phyloP scores from a whole-genome alignment of 176 grass and related monocot species.

The Avena atlantica region DNA sequence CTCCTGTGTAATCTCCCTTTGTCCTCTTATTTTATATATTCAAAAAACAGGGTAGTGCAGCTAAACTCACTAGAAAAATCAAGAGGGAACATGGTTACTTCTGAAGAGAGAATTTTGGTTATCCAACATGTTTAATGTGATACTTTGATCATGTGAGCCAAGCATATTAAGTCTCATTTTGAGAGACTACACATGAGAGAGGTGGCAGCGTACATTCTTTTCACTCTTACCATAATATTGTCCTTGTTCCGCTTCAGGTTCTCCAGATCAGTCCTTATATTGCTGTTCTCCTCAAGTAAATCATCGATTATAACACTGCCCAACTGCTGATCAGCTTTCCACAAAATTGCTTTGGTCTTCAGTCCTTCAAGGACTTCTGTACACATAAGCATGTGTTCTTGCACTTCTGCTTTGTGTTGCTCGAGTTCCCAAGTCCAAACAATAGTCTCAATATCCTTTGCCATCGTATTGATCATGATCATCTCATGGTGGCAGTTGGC shows the following conservation, averaged over 20 bases:
- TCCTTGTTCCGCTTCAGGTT: constrained; percentile 42
- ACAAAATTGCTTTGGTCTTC: constrained; percentile 58
- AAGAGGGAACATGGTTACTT: neutral
- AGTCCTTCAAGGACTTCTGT: constrained; percentile 58
- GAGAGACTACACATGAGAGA: neutral
- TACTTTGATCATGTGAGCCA: neutral
- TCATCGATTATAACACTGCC: constrained; percentile 35
- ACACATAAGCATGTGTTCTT: constrained; percentile 53
- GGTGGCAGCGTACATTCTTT: neutral
- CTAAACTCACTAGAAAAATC: neutral
- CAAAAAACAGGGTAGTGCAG: neutral
- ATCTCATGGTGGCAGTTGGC: constrained; percentile 50
- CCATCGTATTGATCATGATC: constrained; percentile 41
- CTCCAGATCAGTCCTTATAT: constrained; percentile 31
- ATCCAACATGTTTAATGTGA: neutral
- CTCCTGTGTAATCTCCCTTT: neutral
- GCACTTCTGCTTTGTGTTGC: constrained; percentile 40
- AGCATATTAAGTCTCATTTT: neutral
- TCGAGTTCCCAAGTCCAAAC: constrained; percentile 54
- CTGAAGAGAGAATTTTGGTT: too few species aligned
- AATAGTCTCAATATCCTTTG: constrained; percentile 66
- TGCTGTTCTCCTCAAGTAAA: constrained; percentile 60
- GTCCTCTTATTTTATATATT: too few species aligned
- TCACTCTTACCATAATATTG: constrained; percentile 11
- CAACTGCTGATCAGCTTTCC: constrained; percentile 64